Percentiles rank a stretch among this genome's conserved stretches.
phyloP scores from a whole-genome alignment of 257 asterid genomes.

The Sherardia arvensis region DNA sequence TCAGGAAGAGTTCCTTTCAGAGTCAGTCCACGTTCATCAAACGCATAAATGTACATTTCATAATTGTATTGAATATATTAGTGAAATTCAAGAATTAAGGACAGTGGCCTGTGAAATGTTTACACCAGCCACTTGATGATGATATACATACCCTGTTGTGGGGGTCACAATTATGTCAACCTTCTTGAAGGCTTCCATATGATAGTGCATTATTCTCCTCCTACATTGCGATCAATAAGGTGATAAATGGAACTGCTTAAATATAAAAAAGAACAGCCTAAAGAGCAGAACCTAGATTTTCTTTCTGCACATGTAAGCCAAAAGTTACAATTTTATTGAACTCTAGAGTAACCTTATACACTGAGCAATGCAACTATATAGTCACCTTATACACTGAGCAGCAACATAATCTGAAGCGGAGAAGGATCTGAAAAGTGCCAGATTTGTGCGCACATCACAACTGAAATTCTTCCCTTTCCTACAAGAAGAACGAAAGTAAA shows the following conservation, averaged over 20 bases:
- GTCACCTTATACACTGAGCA: constrained; percentile 89
- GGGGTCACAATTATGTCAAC: constrained; percentile 95
- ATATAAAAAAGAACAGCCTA: too few relatives aligned
- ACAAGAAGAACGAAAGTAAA: constrained; percentile 11
- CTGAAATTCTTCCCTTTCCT: constrained; percentile 57
- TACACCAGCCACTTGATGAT: background rate
- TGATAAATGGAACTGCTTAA: background rate
- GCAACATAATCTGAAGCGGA: constrained; percentile 88
- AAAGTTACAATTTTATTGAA: background rate
- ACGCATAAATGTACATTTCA: background rate
- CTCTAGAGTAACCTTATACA: constrained; percentile 48
- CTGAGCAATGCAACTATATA: constrained; percentile 86
- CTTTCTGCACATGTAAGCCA: background rate
- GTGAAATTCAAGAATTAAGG: background rate
- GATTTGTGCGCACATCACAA: constrained; percentile 71
- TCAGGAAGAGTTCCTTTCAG: constrained; percentile 1
- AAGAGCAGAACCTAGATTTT: background rate
- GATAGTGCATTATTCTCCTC: constrained; percentile 86
- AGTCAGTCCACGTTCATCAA: background rate
- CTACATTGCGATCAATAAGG: constrained; percentile 26
- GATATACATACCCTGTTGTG: constrained; percentile 83
- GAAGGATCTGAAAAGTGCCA: constrained; percentile 80
- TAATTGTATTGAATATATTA: background rate
- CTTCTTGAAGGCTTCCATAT: constrained; percentile 60
- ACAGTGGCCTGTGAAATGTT: background rate